A percentile compares a stretch with the other conserved stretches of the same genome.
Evolutionary conservation across 306 rosid genomes (phyloP).

Genomic region (Fragaria nilgerrensis): DNA sequence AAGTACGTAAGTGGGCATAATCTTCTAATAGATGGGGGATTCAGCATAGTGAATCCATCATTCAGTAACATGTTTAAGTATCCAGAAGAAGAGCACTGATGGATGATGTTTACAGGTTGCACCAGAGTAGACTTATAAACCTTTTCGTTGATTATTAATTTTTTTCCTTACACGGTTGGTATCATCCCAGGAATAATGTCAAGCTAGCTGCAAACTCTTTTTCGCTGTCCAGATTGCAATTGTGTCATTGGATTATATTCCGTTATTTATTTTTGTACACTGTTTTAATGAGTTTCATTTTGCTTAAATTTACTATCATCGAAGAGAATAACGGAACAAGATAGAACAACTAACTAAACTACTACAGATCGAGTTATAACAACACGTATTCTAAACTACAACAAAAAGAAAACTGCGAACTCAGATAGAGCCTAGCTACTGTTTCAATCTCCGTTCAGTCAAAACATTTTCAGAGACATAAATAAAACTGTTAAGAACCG

Average conservation of each 20-base stretch:
- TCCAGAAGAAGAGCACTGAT: constrained; percentile 25
- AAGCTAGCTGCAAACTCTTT: background rate
- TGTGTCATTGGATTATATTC: background rate
- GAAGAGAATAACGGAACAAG: too few relatives aligned
- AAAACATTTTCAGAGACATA: too few relatives aligned
- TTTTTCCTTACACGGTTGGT: background rate
- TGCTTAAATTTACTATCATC: background rate
- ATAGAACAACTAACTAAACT: too few relatives aligned
- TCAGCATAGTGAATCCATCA: constrained; percentile 55
- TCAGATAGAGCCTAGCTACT: too few relatives aligned
- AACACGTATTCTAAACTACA: too few relatives aligned
- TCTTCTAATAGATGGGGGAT: constrained; percentile 70
- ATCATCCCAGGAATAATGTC: background rate
- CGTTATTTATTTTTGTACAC: background rate
- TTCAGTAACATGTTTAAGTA: constrained; percentile 47
- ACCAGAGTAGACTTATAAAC: background rate
- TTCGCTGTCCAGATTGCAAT: background rate
- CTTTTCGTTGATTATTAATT: background rate
- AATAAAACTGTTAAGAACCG: too few relatives aligned
- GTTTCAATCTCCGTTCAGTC: too few relatives aligned
- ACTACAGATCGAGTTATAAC: too few relatives aligned
- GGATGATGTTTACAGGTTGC: background rate
- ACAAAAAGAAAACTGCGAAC: too few relatives aligned
- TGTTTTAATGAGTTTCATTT: background rate
- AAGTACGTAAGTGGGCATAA: constrained; percentile 82